Evolutionary conservation across 495 filamentous ascomycete genomes (phyloP).

Genomic region (Poronia punctata): DNA sequence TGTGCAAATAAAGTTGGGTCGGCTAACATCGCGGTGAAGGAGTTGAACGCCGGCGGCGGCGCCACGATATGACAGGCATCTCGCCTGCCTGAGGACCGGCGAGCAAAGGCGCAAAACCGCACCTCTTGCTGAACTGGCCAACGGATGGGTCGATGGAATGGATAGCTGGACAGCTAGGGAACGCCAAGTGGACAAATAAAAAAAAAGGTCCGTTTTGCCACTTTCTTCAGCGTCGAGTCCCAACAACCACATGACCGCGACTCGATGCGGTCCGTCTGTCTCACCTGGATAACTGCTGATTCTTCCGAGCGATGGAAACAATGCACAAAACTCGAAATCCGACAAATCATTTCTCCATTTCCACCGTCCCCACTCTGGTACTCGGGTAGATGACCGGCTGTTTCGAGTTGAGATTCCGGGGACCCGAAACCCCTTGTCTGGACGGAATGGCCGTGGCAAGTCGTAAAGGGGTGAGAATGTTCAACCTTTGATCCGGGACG

Average conservation of each 20-base stretch:
- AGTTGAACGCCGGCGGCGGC: not conserved
- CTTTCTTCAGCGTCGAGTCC: no score
- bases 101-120: not conserved
- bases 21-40: not conserved
- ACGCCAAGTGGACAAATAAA: no score
- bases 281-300: conserved; percentile 1
- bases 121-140: not conserved
- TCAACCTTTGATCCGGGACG: no score
- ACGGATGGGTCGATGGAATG: no score
- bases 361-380: no score
- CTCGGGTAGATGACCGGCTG: no score
- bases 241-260: conserved; percentile 7
- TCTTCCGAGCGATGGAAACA: not conserved
- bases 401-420: no score
- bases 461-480: no score
- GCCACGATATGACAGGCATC: not conserved
- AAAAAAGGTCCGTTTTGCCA: no score
- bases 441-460: no score
- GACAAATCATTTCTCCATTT: conserved; percentile 2
- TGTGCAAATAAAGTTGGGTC: not conserved
- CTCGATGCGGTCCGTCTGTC: conserved; percentile 9
- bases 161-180: no score
- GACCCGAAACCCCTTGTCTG: no score
- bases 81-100: not conserved
- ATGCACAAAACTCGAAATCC: not conserved